Percentiles rank a stretch among this genome's conserved stretches.
Conservation (phyloP, 495 filamentous ascomycete genomes). For the Aspergillus incahuasiensis region DNA sequence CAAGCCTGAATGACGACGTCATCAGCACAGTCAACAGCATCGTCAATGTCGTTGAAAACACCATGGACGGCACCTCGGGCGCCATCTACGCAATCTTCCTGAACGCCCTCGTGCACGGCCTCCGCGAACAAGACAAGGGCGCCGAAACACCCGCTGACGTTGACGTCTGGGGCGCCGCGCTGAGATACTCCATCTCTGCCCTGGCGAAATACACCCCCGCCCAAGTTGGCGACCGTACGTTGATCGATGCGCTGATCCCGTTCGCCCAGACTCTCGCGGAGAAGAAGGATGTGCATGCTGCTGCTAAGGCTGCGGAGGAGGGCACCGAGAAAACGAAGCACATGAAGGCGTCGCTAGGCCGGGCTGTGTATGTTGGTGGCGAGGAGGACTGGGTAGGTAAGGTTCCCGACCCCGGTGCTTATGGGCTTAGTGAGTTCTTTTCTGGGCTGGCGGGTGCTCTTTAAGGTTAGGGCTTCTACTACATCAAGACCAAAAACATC, state of each 20-base stretch:
- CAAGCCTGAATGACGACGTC: slow-evolving; percentile 59
- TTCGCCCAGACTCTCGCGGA: slow-evolving; percentile 69
- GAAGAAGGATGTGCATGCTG: slow-evolving; percentile 59
- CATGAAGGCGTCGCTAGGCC: slow-evolving; percentile 84
- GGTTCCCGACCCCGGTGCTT: slow-evolving; percentile 89
- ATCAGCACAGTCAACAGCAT: slow-evolving; percentile 70
- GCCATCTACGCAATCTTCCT: slow-evolving; percentile 96
- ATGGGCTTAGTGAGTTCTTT: slow-evolving; percentile 77
- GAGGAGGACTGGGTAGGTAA: slow-evolving; percentile 64
- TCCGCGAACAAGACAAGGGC: slow-evolving; percentile 54
- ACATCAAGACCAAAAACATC: no score
- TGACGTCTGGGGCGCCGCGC: slow-evolving; percentile 68
- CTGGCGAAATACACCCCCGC: slow-evolving; percentile 87
- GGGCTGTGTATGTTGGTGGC: slow-evolving; percentile 91
- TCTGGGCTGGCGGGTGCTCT: slow-evolving; percentile 55
- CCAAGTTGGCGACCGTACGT: slow-evolving; percentile 78
- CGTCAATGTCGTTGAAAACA: slow-evolving; percentile 75
- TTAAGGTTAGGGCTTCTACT: no score
- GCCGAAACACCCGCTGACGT: slow-evolving; percentile 45
- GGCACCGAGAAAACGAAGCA: slow-evolving; percentile 81
- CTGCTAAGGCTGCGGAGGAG: slow-evolving; percentile 67
- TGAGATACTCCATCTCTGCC: slow-evolving; percentile 63
- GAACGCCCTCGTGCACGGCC: slow-evolving; percentile 74
- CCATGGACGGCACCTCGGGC: slow-evolving; percentile 95
- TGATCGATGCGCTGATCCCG: slow-evolving; percentile 85